Conservation (phyloP, 1,284 basidiomycete species). For the Nidula niveotomentosa region DNA sequence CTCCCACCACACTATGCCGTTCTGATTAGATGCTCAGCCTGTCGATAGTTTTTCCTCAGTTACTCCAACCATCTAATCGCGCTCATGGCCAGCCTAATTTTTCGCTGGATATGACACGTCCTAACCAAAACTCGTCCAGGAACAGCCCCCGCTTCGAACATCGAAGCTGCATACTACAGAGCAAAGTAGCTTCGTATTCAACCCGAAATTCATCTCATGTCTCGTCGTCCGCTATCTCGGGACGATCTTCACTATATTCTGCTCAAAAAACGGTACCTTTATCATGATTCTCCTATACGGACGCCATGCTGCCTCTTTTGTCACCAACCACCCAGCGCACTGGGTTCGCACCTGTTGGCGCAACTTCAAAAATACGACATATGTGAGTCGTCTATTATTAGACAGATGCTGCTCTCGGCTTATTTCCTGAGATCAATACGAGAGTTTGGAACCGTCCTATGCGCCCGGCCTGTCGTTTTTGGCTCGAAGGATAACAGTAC, state of each 20-base stretch:
- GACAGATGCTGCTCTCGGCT: conserved; percentile 5
- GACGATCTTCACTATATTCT: background rate
- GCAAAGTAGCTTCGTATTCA: conserved; percentile 3
- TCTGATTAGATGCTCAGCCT: background rate
- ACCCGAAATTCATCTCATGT: background rate
- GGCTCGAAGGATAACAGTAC: background rate
- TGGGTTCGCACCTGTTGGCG: conserved; percentile 1
- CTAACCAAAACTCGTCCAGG: background rate
- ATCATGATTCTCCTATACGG: background rate
- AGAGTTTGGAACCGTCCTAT: conserved; percentile 8
- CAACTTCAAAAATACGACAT: background rate
- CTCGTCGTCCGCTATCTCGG: background rate
- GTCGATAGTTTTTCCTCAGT: conserved; percentile 5
- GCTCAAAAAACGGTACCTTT: conserved; percentile 9
- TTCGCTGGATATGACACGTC: background rate
- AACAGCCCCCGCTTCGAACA: conserved; percentile 4
- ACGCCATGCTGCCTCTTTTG: conserved; percentile 1
- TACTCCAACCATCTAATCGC: conserved; percentile 7
- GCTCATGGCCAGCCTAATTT: conserved; percentile 1
- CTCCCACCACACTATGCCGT: background rate
- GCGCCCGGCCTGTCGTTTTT: background rate
- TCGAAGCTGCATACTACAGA: background rate
- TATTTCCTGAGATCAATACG: conserved; percentile 5
- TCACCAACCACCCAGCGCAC: conserved; percentile 6
- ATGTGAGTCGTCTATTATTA: conserved; percentile 6